These are phyloP conservation scores for Bocquillonia castaneifolia DNA, from an alignment of 441 rosid genomes.

Conservation along the genomic window DNA sequence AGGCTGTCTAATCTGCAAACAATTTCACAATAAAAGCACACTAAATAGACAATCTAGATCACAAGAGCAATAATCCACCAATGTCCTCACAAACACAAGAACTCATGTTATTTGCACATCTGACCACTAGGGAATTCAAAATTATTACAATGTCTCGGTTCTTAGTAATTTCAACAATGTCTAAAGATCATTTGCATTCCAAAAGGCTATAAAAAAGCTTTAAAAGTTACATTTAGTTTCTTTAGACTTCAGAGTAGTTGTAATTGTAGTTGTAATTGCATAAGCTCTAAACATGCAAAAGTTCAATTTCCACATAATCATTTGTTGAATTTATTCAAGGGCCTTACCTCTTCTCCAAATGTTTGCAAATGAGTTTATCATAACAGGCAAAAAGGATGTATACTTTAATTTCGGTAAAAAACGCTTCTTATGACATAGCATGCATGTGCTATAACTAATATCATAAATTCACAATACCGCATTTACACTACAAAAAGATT, in stretches of 20 bases:
- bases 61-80: background rate
- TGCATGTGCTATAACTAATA: background rate
- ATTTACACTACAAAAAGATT: background rate
- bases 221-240: background rate
- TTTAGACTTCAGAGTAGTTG: too few species aligned
- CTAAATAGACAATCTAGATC: background rate
- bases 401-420: background rate
- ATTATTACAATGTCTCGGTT: background rate
- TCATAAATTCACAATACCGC: background rate
- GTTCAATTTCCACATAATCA: background rate
- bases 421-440: background rate
- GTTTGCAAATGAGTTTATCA: background rate
- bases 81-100: background rate
- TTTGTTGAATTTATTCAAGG: background rate
- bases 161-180: background rate
- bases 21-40: conserved; percentile 10
- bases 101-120: background rate
- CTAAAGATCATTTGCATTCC: background rate
- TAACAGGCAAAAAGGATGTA: background rate
- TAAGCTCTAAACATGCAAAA: background rate
- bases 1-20: conserved; percentile 83
- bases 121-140: background rate
- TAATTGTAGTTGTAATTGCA: background rate
- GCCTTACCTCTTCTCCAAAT: background rate
- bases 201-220: background rate